Percentiles rank a stretch among this genome's conserved stretches.
Evolutionary conservation across 2,329 filamentous ascomycete species (phyloP).

Genomic region (Neurospora crassa): DNA sequence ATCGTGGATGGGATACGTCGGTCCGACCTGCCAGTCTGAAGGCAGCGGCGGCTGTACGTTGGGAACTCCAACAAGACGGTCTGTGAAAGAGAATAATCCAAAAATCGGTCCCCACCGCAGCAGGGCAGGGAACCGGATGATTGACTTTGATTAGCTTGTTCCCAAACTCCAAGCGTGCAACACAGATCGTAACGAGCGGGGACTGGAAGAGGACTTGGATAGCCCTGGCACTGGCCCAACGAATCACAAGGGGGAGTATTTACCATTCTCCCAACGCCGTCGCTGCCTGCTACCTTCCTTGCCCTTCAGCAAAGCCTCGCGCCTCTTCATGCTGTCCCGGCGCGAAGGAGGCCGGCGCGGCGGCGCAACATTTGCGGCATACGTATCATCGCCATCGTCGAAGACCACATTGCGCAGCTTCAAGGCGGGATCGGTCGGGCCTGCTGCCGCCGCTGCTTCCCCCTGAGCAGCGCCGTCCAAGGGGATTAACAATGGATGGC

Average conservation of each 20-base stretch:
- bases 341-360: constrained; percentile 36
- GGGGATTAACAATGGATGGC: constrained; percentile 61
- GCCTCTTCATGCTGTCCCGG: constrained; percentile 46
- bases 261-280: constrained; percentile 93
- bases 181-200: background rate
- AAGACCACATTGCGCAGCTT: constrained; percentile 19
- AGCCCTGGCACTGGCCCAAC: background rate
- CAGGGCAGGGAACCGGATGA: background rate
- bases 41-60: constrained; percentile 75
- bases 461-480: constrained; percentile 48
- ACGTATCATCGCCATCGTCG: constrained; percentile 6
- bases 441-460: constrained; percentile 17
- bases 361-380: constrained; percentile 20
- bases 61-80: constrained; percentile 78
- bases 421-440: constrained; percentile 8
- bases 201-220: background rate
- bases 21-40: constrained; percentile 71
- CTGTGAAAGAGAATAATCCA: constrained; percentile 34
- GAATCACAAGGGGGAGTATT: constrained; percentile 14
- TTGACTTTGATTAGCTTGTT: background rate
- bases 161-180: background rate
- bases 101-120: background rate
- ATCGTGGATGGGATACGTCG: constrained; percentile 67
- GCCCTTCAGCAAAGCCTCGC: constrained; percentile 74
- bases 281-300: constrained; percentile 83